These are phyloP conservation scores for Pichia ethanolica DNA, from an alignment of 805 yeast species.

Conservation along the genomic window DNA sequence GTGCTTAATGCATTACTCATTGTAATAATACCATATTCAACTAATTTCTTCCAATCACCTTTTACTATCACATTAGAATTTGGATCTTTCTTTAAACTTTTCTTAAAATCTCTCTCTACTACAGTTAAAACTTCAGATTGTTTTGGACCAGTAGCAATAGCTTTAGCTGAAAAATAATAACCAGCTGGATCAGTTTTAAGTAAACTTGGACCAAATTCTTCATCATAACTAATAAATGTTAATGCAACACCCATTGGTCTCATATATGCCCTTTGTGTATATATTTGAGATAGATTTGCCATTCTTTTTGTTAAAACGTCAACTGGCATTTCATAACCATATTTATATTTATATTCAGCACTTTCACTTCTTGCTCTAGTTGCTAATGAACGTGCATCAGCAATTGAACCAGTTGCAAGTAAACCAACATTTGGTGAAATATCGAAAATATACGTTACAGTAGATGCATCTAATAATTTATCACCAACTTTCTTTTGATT, in stretches of 20 bases:
- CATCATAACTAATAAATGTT: conserved; percentile 83
- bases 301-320: conserved; percentile 88
- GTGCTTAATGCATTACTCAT: conserved; percentile 83
- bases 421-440: conserved; percentile 80
- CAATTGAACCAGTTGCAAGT: conserved; percentile 91
- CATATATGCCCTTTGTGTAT: conserved; percentile 98
- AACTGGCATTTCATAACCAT: conserved; percentile 95
- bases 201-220: conserved; percentile 80
- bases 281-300: conserved; percentile 92
- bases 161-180: conserved; percentile 82
- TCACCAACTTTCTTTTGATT: conserved; percentile 97
- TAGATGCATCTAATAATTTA: conserved; percentile 77
- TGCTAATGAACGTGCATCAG: conserved; percentile 90
- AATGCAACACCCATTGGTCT: conserved; percentile 94
- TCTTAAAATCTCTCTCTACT: conserved; percentile 84
- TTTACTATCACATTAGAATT: conserved; percentile 39
- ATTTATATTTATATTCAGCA: conserved; percentile 87
- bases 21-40: conserved; percentile 82
- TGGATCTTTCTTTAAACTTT: conserved; percentile 29
- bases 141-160: conserved; percentile 93
- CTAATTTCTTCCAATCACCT: conserved; percentile 85
- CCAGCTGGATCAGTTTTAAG: conserved; percentile 98
- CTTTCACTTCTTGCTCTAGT: conserved; percentile 91
- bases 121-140: conserved; percentile 91
- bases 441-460: conserved; percentile 80